Evolutionary conservation across 2,329 filamentous ascomycete genomes (phyloP), one percentile per base, ranked within the genome.

Genomic region (Colletotrichum musae): DNA sequence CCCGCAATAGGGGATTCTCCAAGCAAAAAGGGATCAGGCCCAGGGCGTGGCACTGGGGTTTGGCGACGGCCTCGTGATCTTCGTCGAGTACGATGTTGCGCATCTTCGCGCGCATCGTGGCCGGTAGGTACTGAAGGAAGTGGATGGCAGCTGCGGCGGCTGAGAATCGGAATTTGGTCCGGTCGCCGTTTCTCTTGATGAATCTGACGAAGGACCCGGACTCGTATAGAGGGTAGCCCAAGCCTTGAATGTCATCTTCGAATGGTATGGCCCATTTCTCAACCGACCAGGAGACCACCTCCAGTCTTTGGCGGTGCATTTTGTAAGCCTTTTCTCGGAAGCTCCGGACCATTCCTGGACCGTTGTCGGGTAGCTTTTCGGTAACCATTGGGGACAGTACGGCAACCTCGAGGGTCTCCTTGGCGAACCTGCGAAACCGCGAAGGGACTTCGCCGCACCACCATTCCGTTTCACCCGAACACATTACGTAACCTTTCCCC

Each of bases 21-120:
- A 5, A 2, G 18, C 64, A 66, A 16, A 50, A 66, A 5, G 64
- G 64, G 7, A 60, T 43, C 5, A 61, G 26, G 9, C 64, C 64
- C 2, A 50, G 28, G 6, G 48, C 57, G 16, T 66, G 57, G 10
- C 28, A 60, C 13, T 54, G 41, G 0, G 50, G 26, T 3, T 39
- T 18, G 3, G 39, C 24, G 5, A 60, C 28, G 26, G 63, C 39
- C 10, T 32, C n/a, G 15, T n/a, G 51, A 15, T 60, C 51, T 15
- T 66, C 64, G 26, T 57, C 4, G 1, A 66, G 28, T 3, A 56
- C 24, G 15, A 66, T 48, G 48, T 13, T n/a, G 6, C 58, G 48
- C 3, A 61, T 3, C 4, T 61, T 28, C 15, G 9, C 18, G 6
- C 45, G 58, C 21, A 24, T 16, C 18, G 26, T 24, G 13, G 58